Evolutionary conservation across 2,329 filamentous ascomycete species (phyloP).

Genomic region (Talaromyces sp.): DNA sequence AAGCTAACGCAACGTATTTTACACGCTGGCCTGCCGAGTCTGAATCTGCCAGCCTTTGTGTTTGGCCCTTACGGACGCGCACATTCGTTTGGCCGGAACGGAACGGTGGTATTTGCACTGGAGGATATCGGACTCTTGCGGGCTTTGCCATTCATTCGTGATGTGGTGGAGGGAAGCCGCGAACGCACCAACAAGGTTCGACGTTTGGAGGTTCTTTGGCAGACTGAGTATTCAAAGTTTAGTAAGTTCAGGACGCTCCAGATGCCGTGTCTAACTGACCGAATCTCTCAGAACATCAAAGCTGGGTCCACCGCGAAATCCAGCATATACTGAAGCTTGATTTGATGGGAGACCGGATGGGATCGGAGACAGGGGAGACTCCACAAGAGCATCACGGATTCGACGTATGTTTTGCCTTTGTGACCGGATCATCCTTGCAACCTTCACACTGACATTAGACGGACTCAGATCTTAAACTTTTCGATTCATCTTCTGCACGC

Average conservation of each 20-base stretch:
- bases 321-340: background rate
- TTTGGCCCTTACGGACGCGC: background rate
- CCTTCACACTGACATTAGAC: background rate
- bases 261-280: background rate
- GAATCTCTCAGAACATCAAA: background rate
- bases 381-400: background rate
- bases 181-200: background rate
- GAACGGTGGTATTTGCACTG: background rate
- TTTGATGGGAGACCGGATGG: slow-evolving; percentile 5
- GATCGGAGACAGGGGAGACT: background rate
- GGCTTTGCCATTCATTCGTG: background rate
- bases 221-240: background rate
- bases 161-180: background rate
- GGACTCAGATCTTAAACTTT: background rate
- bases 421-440: background rate
- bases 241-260: background rate
- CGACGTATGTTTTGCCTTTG: background rate
- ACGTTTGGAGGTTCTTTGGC: background rate
- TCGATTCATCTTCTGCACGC: background rate
- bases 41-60: background rate
- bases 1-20: background rate
- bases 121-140: background rate
- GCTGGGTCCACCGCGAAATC: background rate
- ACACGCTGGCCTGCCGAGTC: background rate
- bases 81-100: background rate